Conservation (phyloP, 257 asterid species). For the Nicotiana tabacum region DNA sequence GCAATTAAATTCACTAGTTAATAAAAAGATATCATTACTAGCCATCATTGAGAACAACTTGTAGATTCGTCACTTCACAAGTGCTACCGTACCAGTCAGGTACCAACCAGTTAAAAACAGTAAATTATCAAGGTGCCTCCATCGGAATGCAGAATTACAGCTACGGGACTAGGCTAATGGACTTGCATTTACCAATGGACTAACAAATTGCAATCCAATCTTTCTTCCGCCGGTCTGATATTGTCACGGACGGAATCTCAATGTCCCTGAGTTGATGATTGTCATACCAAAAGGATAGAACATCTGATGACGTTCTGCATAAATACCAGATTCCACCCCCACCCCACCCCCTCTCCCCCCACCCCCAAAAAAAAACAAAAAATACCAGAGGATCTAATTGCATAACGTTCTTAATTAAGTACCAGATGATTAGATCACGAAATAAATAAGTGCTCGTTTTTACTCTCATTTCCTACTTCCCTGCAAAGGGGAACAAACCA, state of each 20-base stretch:
- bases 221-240: not conserved
- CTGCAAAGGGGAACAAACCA: conserved; percentile 30
- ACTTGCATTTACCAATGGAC: not conserved
- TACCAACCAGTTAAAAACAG: not conserved
- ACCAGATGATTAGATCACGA: not conserved
- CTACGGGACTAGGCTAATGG: not conserved
- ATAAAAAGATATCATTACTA: no score
- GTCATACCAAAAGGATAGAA: not conserved
- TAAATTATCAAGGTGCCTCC: not conserved
- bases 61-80: not conserved
- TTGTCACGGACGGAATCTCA: not conserved
- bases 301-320: not conserved
- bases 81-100: not conserved
- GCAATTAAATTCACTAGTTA: no score
- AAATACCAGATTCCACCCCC: not conserved
- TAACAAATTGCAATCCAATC: not conserved
- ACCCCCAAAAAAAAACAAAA: no score
- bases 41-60: not conserved
- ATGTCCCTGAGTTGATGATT: not conserved
- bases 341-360: no score
- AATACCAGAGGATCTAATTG: not conserved
- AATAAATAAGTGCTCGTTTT: not conserved
- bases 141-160: not conserved
- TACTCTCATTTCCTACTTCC: conserved; percentile 63
- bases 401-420: not conserved